These are phyloP conservation scores for Crepidotus variabilis DNA, from an alignment of 768 basidiomycete species.

Conservation along the genomic window DNA sequence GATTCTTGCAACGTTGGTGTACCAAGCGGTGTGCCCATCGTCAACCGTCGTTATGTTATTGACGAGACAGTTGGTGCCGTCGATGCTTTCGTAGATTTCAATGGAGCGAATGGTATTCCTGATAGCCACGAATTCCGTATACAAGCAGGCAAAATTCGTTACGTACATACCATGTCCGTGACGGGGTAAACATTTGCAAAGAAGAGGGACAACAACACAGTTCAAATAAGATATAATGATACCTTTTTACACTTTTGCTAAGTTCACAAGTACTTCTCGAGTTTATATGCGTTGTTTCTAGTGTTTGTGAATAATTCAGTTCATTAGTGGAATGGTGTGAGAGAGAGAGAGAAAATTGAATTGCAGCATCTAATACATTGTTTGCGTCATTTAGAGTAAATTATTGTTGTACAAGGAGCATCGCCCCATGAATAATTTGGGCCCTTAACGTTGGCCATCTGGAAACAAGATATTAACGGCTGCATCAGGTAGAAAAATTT, in stretches of 20 bases:
- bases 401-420: not conserved
- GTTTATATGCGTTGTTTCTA: not conserved
- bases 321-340: not conserved
- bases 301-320: not conserved
- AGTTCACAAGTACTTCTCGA: too few relatives aligned
- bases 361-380: not conserved
- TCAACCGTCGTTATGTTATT: not conserved
- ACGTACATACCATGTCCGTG: not conserved
- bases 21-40: not conserved
- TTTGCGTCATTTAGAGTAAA: not conserved
- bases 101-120: not conserved
- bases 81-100: not conserved
- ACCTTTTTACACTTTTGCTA: too few relatives aligned
- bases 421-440: not conserved
- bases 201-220: not conserved
- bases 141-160: not conserved
- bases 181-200: not conserved
- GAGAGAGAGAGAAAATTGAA: not conserved
- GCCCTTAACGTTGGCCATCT: constrained; percentile 7
- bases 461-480: too few relatives aligned
- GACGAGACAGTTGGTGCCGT: not conserved
- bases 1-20: not conserved
- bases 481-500: too few relatives aligned
- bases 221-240: too few relatives aligned
- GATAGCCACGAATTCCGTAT: not conserved